Percentiles rank a stretch among this genome's conserved stretches.
Evolutionary conservation across 2,329 filamentous ascomycete genomes (phyloP).

Genomic region (Capronia americana): DNA sequence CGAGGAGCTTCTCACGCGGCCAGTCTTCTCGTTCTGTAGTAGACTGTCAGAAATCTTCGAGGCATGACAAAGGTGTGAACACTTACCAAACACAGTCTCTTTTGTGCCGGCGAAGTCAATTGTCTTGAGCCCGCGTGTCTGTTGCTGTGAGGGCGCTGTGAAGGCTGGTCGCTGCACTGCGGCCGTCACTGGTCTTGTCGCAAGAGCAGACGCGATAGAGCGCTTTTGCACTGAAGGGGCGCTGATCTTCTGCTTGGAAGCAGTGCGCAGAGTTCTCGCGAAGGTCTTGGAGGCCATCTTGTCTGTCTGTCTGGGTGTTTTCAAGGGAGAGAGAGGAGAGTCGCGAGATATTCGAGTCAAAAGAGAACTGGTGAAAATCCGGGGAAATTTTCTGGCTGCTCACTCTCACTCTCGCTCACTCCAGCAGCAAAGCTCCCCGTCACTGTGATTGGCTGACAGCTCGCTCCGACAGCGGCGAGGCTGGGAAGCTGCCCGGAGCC

Average conservation of each 20-base stretch:
- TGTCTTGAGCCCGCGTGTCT: constrained; percentile 90
- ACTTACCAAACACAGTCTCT: constrained; percentile 86
- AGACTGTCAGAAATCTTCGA: constrained; percentile 16
- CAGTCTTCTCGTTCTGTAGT: constrained; percentile 90
- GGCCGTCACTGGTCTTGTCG: constrained; percentile 58
- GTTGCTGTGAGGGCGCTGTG: constrained; percentile 64
- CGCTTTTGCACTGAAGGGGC: constrained; percentile 60
- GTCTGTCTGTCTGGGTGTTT: constrained; percentile 4
- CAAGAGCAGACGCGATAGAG: constrained; percentile 65
- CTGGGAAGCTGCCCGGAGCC: constrained; percentile 4
- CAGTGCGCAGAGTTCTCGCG: constrained; percentile 64
- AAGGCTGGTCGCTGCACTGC: constrained; percentile 52
- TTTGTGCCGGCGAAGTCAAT: constrained; percentile 97
- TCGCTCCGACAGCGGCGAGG: constrained; percentile 19
- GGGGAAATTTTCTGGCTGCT: constrained; percentile 31
- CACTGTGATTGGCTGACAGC: neutral
- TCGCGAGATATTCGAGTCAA: constrained; percentile 7
- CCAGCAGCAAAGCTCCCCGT: neutral
- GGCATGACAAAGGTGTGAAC: constrained; percentile 44
- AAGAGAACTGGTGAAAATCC: constrained; percentile 20
- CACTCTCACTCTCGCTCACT: neutral
- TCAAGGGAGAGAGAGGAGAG: constrained; percentile 18
- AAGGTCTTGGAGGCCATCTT: constrained; percentile 58
- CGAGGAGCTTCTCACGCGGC: constrained; percentile 96
- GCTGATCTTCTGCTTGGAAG: constrained; percentile 61